Base-by-base conservation (phyloP, 2,329 filamentous ascomycete genomes). In the Fusarium protoensiforme region DNA sequence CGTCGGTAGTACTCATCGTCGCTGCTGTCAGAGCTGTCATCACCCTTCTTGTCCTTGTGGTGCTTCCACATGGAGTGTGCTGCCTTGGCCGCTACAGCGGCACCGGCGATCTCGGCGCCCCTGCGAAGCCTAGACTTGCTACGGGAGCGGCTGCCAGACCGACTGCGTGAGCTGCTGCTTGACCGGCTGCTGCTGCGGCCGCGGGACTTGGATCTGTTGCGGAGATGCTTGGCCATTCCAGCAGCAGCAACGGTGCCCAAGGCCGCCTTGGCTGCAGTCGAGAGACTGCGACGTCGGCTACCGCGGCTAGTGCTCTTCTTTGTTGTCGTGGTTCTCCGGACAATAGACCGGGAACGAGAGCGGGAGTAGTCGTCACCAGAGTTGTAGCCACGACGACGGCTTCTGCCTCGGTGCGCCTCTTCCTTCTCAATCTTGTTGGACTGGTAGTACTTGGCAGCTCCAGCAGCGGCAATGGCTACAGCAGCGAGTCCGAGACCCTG, bases 381-480 rank as follows among this genome's bases (percentile, higher is more conserved):
- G 66, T 84, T 73, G 41, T 82, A 81, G 61, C 81, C 81, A 39
- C 81, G 80, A 41, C 88, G 84, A 46, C 87, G 85, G 75, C 87
- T 87, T 51, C 90, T 87, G 11, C 90, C 90, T 58, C 90, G 87
- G 33, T 71, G 82, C 16, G 85, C 80, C 75, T 92, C 90, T 71
- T 91, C 90, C 76, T 87, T 89, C 51, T 91, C 88, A 51, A 87
- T 80, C 77, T 89, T 91, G 80, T 85, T 88, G 74, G 87, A 86
- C 71, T 91, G 87, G 78, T 89, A 88, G 76, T 91, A 91, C 78
- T 92, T 91, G 70, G 89, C 87, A 7, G 90, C 90, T n/a, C 90
- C 90, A 5, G 90, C 90, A 22, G 91, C 88, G 9, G 90, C 90
- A 27, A 92, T 84, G 18, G 90, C 90, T 24, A 90, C 89, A 11